Evolutionary conservation across 2,329 filamentous ascomycete species (phyloP), one percentile per base, ranked within the genome.

Genomic region (Colletotrichum plurivorum): DNA sequence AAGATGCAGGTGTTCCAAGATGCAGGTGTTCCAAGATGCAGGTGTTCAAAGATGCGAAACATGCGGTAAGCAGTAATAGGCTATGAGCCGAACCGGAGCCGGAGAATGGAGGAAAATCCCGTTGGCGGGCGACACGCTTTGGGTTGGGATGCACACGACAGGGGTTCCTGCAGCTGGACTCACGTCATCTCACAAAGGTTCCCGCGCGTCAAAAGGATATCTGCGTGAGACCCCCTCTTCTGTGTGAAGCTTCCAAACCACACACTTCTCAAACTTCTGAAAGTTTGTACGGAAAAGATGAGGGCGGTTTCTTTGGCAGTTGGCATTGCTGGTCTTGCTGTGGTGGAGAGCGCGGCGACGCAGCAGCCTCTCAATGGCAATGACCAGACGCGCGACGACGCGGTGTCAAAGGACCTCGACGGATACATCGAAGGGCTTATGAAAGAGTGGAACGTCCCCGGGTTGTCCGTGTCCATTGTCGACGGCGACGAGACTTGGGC

Each of bases 401-500:
- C 0, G 31, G 54, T 66, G 3, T 69, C 66, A n/a, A 13, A 27
- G 0, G 55, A 41, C 16, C 55, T 65, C 5, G 15, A 59, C 12
- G 48, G 31, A 2, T 66, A 55, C 56, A 73, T 81, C 5, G 67
- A 76, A 20, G 72, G 75, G 5, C 71, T 77, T 2, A 75, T 83
- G 64, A 53, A 78, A 2, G 57, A 76, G 57, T 83, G 78, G 76
- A 76, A 84, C 63, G 77, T 81, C 4, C 82, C 83, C 2, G 83
- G 82, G 0, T 65, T 85, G 9, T 76, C 83, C 2, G 76, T 86
- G 16, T 79, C 81, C 0, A 73, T 85, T 10, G 73, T 84, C 16
- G 76, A 83, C 43, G 78, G 79, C 0, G 74, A 83, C 10, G 69
- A 79, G 15, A 80, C 78, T 4, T 79, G 74, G 73, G 67, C 78